Evolutionary conservation across 805 yeast genomes (phyloP).

Genomic region (Yueomyces sinensis): DNA sequence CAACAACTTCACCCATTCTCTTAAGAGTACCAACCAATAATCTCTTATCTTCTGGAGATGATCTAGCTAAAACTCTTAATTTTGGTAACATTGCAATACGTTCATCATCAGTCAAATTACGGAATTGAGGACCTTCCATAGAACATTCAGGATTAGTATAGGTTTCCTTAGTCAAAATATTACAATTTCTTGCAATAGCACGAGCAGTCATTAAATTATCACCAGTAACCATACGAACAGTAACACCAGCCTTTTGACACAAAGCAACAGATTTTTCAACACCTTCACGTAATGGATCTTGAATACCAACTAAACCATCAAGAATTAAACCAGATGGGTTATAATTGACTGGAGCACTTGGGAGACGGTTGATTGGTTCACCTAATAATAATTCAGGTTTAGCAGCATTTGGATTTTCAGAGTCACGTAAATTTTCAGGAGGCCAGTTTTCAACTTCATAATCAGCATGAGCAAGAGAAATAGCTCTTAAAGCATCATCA

Average conservation of each 20-base stretch:
- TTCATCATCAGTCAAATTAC: conserved; percentile 48
- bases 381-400: conserved; percentile 31
- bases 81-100: conserved; percentile 53
- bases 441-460: conserved; percentile 51
- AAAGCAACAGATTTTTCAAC: conserved; percentile 79
- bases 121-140: conserved; percentile 89
- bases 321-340: conserved; percentile 31
- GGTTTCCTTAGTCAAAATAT: conserved; percentile 42
- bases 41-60: conserved; percentile 92
- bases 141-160: conserved; percentile 41
- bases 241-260: conserved; percentile 85
- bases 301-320: conserved; percentile 79
- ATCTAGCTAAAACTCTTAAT: conserved; percentile 78
- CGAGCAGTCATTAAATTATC: conserved; percentile 85
- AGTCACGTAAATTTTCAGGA: conserved; percentile 34
- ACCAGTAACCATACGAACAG: conserved; percentile 97
- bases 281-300: conserved; percentile 87
- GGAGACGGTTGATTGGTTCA: conserved; percentile 18
- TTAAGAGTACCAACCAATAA: conserved; percentile 71
- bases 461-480: conserved; percentile 76
- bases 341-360: conserved; percentile 6
- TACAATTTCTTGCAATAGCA: conserved; percentile 81
- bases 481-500: conserved; percentile 69
- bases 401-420: conserved; percentile 24
- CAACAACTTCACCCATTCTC: conserved; percentile 81